phyloP scores from a whole-genome alignment of 257 asterid genomes.

The Mentha longifolia region DNA sequence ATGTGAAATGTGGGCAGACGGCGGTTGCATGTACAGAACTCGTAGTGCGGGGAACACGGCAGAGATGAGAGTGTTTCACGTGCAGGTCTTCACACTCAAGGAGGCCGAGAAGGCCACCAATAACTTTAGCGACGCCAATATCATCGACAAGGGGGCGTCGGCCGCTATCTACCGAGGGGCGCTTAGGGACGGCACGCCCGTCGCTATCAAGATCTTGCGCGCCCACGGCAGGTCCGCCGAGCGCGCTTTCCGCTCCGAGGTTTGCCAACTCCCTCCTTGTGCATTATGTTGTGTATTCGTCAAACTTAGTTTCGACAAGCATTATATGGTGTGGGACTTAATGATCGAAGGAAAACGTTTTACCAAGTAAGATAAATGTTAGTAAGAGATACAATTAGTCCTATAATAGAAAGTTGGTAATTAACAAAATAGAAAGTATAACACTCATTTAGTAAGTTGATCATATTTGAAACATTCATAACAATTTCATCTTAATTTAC shows the following conservation, averaged over 20 bases:
- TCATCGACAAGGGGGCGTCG: slow-evolving; percentile 52
- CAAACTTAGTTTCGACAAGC: no score
- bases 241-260: slow-evolving; percentile 83
- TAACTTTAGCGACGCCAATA: slow-evolving; percentile 54
- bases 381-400: no score
- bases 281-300: no score
- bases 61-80: slow-evolving; percentile 53
- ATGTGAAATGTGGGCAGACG: slow-evolving; percentile 32
- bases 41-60: slow-evolving; percentile 30
- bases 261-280: not conserved
- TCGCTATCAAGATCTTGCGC: slow-evolving; percentile 66
- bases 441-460: no score
- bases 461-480: no score
- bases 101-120: slow-evolving; percentile 69
- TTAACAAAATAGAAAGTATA: no score
- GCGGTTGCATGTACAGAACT: slow-evolving; percentile 63
- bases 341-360: no score
- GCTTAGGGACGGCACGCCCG: slow-evolving; percentile 62
- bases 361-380: no score
- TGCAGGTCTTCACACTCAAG: slow-evolving; percentile 63
- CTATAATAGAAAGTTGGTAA: no score
- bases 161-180: slow-evolving; percentile 62
- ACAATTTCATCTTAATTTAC: no score
- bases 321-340: no score
- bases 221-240: slow-evolving; percentile 71